phyloP scores from a whole-genome alignment of 495 filamentous ascomycete species.

The Daldinia bambusicola region DNA sequence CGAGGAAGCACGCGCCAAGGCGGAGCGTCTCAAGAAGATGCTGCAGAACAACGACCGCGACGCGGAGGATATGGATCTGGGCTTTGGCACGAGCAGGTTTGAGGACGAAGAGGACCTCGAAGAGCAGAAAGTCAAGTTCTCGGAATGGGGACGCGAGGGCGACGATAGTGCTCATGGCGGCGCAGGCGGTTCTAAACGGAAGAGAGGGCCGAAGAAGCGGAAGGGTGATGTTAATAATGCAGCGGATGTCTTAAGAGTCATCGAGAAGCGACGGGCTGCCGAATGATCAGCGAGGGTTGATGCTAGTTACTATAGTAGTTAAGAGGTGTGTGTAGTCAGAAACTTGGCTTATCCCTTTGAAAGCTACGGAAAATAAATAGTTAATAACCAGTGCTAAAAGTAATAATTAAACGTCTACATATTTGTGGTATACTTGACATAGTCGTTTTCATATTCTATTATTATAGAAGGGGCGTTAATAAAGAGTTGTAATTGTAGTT shows the following conservation, averaged over 20 bases:
- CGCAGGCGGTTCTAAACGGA: slow-evolving; percentile 69
- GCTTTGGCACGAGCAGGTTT: slow-evolving; percentile 85
- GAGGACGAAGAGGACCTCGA: slow-evolving; percentile 79
- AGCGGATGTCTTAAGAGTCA: slow-evolving; percentile 79
- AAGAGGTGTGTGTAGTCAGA: background rate
- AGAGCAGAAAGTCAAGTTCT: slow-evolving; percentile 71
- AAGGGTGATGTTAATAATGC: slow-evolving; percentile 87
- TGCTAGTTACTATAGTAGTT: background rate
- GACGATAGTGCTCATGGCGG: slow-evolving; percentile 61
- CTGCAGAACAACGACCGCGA: slow-evolving; percentile 82
- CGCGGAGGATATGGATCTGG: slow-evolving; percentile 91
- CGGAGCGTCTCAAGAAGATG: slow-evolving; percentile 76
- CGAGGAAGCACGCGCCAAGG: slow-evolving; percentile 56
- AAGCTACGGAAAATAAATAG: background rate
- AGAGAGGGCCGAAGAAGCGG: slow-evolving; percentile 84
- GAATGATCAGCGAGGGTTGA: slow-evolving; percentile 13
- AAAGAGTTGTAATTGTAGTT: background rate
- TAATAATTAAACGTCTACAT: background rate
- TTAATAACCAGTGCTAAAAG: background rate
- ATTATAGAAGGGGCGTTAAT: too few species aligned
- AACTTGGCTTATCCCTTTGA: too few species aligned
- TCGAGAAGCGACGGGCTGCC: slow-evolving; percentile 68
- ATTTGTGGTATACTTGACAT: too few species aligned
- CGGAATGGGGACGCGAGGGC: slow-evolving; percentile 69
- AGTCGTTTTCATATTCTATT: too few species aligned